A percentile compares a stretch with the other conserved stretches of the same genome.
Conservation (phyloP, 768 basidiomycete species). For the Lyophyllum shimeji region DNA sequence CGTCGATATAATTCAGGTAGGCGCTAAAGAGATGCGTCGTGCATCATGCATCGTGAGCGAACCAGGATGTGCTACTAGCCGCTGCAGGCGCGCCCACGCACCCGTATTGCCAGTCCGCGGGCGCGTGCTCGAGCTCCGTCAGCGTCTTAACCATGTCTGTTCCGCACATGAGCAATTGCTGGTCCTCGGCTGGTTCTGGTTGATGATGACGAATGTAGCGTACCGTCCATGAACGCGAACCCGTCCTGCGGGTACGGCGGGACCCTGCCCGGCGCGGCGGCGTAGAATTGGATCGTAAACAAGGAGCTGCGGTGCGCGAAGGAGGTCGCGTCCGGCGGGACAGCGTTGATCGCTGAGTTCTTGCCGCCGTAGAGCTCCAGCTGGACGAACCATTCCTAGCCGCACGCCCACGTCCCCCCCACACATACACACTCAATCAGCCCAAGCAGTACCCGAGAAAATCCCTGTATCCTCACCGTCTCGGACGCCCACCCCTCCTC, state of each 20-base stretch:
- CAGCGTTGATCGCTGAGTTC: slow-evolving; percentile 45
- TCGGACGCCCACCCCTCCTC: slow-evolving; percentile 29
- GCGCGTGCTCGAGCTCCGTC: slow-evolving; percentile 24
- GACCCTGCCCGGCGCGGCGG: slow-evolving; percentile 30
- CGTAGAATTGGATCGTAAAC: slow-evolving; percentile 53
- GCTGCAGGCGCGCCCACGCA: slow-evolving; percentile 2
- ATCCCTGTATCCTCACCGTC: slow-evolving; percentile 19
- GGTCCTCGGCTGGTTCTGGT: too few species aligned
- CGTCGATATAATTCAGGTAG: slow-evolving; percentile 42
- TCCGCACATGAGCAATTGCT: neutral
- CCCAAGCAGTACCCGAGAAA: neutral
- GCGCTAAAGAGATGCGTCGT: slow-evolving; percentile 19
- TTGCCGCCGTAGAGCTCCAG: slow-evolving; percentile 44
- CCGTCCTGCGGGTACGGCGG: slow-evolving; percentile 46
- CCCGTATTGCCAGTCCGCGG: slow-evolving; percentile 29
- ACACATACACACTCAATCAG: neutral
- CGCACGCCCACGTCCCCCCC: too few species aligned
- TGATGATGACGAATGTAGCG: too few species aligned
- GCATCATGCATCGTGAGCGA: neutral
- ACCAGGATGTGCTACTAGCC: neutral
- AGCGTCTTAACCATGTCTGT: slow-evolving; percentile 27
- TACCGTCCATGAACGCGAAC: slow-evolving; percentile 41
- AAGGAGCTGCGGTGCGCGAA: slow-evolving; percentile 44
- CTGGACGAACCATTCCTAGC: slow-evolving; percentile 36
- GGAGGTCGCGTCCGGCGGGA: slow-evolving; percentile 38